phyloP scores from a whole-genome alignment of 2,329 filamentous ascomycete species.

The Bipolaris bicolor region DNA sequence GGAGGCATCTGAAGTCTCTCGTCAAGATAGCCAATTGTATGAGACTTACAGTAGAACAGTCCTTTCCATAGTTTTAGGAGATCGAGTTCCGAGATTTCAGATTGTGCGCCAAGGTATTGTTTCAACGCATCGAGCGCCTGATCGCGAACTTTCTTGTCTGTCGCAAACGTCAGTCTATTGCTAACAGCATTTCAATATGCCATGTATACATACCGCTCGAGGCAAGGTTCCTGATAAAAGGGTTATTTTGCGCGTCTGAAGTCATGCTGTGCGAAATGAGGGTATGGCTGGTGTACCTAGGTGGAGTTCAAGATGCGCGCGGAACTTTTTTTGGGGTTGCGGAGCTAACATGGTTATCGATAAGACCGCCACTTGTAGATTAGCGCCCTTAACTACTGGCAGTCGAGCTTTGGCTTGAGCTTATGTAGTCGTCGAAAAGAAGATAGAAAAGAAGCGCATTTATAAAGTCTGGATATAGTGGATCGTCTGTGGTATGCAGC shows the following conservation, averaged over 20 bases:
- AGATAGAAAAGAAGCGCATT: neutral
- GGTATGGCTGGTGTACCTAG: slow-evolving; percentile 8
- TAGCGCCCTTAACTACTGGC: neutral
- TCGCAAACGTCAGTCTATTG: slow-evolving; percentile 16
- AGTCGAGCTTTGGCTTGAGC: neutral
- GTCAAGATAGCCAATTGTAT: neutral
- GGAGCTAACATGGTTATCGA: slow-evolving; percentile 20
- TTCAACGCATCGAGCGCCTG: slow-evolving; percentile 78
- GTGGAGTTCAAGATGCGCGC: slow-evolving; percentile 8
- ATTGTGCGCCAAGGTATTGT: slow-evolving; percentile 72
- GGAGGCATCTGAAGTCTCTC: neutral
- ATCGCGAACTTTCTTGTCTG: slow-evolving; percentile 80
- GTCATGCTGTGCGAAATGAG: slow-evolving; percentile 32
- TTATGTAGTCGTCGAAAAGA: too few species aligned
- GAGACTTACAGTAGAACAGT: slow-evolving; percentile 75
- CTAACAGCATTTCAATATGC: neutral
- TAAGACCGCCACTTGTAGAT: slow-evolving; percentile 16
- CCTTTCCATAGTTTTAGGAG: slow-evolving; percentile 92
- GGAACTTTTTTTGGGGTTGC: slow-evolving; percentile 32
- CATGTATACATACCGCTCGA: slow-evolving; percentile 70
- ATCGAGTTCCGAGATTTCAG: slow-evolving; percentile 70
- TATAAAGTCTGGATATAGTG: too few species aligned
- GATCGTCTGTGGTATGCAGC: fast-evolving
- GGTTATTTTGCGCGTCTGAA: slow-evolving; percentile 57
- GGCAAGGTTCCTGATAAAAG: slow-evolving; percentile 82